Base-by-base conservation (phyloP, 805 yeast species). In the Ogataea corticis region DNA sequence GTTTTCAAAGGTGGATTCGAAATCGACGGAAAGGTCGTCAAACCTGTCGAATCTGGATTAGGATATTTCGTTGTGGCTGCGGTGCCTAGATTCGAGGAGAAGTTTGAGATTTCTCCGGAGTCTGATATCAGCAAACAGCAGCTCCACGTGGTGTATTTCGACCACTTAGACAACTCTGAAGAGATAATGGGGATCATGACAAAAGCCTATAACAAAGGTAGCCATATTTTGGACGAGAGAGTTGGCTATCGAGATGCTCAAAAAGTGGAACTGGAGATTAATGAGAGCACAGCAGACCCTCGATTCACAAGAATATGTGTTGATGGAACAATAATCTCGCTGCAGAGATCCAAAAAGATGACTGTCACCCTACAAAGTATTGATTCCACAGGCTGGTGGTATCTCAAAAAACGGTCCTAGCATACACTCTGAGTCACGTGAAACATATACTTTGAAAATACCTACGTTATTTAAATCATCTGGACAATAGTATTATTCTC, bases 11-110 rank as follows among this genome's bases (percentile, higher is more conserved):
- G 85, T 1, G 46, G 38, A 13, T 33, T 38, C 18, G 30, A 17
- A 4, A 32, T 38, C 13, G 57, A 47, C 30, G 47, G 38, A 12
- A 14, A 37, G 1, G 45, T 41, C 10, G 38, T 50, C 13, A 49
- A 46, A 13, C 37, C 39, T 7, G 32, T 49, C 2, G 57, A 53
- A 1, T 75, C 76, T 0, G 73, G 76, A 0, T 79, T 80, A 55
- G 78, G 85, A 5, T 85, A 86, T 58, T 75, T 83, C 54, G 64
- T 84, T 15, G 61, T 81, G 25, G 77, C 88, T 0, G 71, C 80
- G 1, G 73, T 83, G 4, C 64, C 75, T 25, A 66, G 69, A 35
- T 77, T 86, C 44, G 94, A 85, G 60, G 71, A 79, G 5, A 73
- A 72, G 0, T 85, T 84, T 54, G 68, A 63, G 21, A 82, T 85